Percentiles rank a stretch among this genome's conserved stretches.
phyloP scores from a whole-genome alignment of 805 yeast species.

The Metschnikowia dekortorum region DNA sequence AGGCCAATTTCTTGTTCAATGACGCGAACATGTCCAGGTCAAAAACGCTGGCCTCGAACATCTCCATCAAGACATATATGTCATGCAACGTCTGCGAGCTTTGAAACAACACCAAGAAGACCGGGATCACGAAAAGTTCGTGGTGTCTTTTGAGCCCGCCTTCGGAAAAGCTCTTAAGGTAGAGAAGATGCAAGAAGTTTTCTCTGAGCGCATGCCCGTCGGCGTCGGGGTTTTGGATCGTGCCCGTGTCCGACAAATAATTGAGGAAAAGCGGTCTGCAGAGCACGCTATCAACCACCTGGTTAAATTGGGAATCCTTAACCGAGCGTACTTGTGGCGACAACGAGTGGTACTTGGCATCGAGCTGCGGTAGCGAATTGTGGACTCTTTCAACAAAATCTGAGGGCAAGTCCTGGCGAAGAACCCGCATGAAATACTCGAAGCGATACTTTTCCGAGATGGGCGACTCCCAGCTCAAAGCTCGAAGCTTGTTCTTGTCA shows the following conservation, averaged over 20 bases:
- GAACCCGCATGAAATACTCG: conserved; percentile 25
- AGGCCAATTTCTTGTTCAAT: conserved; percentile 23
- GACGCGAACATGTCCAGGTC: conserved; percentile 22
- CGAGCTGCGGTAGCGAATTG: conserved; percentile 18
- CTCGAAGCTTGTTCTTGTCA: conserved; percentile 30
- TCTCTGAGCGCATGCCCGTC: conserved; percentile 14
- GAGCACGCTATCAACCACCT: conserved; percentile 20
- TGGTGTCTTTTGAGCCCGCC: conserved; percentile 37
- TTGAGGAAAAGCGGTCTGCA: conserved; percentile 30
- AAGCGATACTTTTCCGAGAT: conserved; percentile 24
- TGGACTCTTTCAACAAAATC: conserved; percentile 16
- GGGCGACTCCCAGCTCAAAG: conserved; percentile 36
- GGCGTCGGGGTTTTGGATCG: not conserved
- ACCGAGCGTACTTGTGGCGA: conserved; percentile 25
- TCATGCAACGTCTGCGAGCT: conserved; percentile 19
- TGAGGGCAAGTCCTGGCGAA: conserved; percentile 17
- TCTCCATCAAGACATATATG: conserved; percentile 28
- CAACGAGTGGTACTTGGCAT: conserved; percentile 21
- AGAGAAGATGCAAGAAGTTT: conserved; percentile 29
- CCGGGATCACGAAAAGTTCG: conserved; percentile 37
- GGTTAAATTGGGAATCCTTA: conserved; percentile 33
- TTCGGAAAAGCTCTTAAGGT: conserved; percentile 35
- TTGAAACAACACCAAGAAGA: conserved; percentile 29
- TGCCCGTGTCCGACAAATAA: conserved; percentile 11
- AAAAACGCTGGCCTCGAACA: conserved; percentile 31